Base-by-base conservation (phyloP, 768 basidiomycete species). In the Ramaria sp. region DNA sequence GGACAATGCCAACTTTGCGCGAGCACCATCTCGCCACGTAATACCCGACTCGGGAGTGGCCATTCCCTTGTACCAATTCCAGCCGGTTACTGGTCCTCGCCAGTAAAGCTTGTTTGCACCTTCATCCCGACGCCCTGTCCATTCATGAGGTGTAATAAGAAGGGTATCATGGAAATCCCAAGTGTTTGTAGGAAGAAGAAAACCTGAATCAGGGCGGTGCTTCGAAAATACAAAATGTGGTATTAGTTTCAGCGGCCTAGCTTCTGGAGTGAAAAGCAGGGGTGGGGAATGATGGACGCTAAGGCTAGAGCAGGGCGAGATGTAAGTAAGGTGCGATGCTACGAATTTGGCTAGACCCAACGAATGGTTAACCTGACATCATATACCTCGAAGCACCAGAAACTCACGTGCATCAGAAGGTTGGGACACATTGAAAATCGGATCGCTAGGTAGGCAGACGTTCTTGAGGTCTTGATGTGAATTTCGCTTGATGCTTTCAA, bases 31-130 rank as follows among this genome's bases (percentile, higher is more conserved):
- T 5, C 55, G 30, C 55, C 55, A 57, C 13, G 51, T 52, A n/a
- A 57, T 19, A 17, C 34, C 33, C 4, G 46, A 33, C 19, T 71
- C 63, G 60, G 64, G 49, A 82, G 82, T 83, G 5, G 70, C 69
- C 10, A 73, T 68, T 1, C 61, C 53, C 1, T 64, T 55, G n/a
- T 68, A 64, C 38, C 78, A 75, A 53, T 63, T 71, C 30, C 81
- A 84, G 12, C 88, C 88, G 0, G 86, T 88, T 42, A 80, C 85
- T 37, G 78, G 78, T 3, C 88, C 88, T 43, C 88, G 74, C 88
- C 88, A 90, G 43, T 81, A 72, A 15, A 88, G 61, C 4, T 78
- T 71, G 58, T 84, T 78, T 63, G 51, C 20, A 12, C 33, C 37
- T 52, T 34, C n/a, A 20, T 84, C 78, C 1, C 69, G 24, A 70